Conservation (phyloP, 2,329 filamentous ascomycete species). For the Harringtonia aguacate region DNA sequence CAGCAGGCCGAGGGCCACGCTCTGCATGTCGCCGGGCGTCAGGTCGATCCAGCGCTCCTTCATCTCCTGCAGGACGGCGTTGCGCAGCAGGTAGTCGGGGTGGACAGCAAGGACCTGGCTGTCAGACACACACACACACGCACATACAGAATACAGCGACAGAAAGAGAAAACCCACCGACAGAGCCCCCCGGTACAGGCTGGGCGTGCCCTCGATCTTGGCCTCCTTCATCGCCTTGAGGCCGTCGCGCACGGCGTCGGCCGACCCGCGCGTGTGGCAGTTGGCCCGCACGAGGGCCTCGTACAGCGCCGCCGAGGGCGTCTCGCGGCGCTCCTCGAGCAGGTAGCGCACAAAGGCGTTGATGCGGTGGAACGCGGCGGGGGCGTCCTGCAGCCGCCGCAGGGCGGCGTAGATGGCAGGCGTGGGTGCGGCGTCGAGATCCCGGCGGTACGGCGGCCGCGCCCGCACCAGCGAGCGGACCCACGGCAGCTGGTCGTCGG, state of each 20-base stretch:
- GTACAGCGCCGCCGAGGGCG: slow-evolving; percentile 52
- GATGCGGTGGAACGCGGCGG: slow-evolving; percentile 26
- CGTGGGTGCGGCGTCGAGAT: slow-evolving; percentile 7
- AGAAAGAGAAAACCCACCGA: slow-evolving; percentile 34
- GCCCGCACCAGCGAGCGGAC: slow-evolving; percentile 5
- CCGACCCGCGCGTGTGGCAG: slow-evolving; percentile 55
- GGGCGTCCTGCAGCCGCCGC: slow-evolving; percentile 24
- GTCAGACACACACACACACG: not conserved
- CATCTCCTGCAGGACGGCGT: slow-evolving; percentile 63
- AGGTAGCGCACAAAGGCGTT: slow-evolving; percentile 45
- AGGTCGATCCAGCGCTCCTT: slow-evolving; percentile 59
- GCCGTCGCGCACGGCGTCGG: slow-evolving; percentile 49
- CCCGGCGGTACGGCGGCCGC: slow-evolving; percentile 6
- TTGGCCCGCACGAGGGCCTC: slow-evolving; percentile 67
- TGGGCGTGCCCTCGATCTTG: slow-evolving; percentile 51
- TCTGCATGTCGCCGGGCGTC: slow-evolving; percentile 50
- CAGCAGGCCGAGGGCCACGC: slow-evolving; percentile 62
- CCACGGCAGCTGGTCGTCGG: not conserved
- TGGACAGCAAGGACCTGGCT: slow-evolving; percentile 63
- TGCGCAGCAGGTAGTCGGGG: slow-evolving; percentile 70
- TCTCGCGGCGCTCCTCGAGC: slow-evolving; percentile 41
- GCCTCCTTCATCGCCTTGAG: slow-evolving; percentile 60
- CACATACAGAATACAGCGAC: not conserved
- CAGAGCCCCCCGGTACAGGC: slow-evolving; percentile 61
- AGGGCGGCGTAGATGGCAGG: slow-evolving; percentile 25